Evolutionary conservation across 1,284 basidiomycete species (phyloP).

Genomic region (Trametes versicolor): DNA sequence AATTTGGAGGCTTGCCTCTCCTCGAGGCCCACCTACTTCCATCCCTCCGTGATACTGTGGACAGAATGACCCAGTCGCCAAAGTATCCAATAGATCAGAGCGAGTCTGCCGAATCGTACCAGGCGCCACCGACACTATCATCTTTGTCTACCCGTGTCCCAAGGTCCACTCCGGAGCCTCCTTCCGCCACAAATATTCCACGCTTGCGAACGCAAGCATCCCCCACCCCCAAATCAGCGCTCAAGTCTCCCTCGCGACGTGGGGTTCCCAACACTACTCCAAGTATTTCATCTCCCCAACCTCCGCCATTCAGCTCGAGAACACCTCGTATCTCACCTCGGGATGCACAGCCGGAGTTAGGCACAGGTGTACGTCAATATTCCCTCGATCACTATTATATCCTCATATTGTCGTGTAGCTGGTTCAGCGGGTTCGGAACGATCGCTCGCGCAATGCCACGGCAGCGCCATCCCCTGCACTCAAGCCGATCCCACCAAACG

Average conservation of each 20-base stretch:
- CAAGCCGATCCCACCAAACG: background rate
- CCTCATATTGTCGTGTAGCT: background rate
- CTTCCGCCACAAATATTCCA: slow-evolving; percentile 11
- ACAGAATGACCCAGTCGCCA: slow-evolving; percentile 66
- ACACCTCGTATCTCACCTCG: background rate
- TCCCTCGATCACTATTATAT: background rate
- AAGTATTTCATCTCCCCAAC: slow-evolving; percentile 47
- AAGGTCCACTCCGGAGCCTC: slow-evolving; percentile 14
- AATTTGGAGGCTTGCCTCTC: slow-evolving; percentile 60
- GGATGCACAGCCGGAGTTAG: background rate
- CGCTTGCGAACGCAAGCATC: slow-evolving; percentile 16
- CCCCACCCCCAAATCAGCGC: slow-evolving; percentile 18
- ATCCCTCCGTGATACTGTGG: slow-evolving; percentile 73
- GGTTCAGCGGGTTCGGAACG: background rate
- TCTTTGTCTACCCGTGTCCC: background rate
- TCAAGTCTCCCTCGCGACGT: slow-evolving; percentile 27
- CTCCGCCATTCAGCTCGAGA: background rate
- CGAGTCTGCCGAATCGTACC: slow-evolving; percentile 8
- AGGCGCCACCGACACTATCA: background rate
- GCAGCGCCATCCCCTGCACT: background rate
- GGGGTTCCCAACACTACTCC: slow-evolving; percentile 40
- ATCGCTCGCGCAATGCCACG: background rate
- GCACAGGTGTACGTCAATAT: background rate
- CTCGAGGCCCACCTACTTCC: slow-evolving; percentile 72
- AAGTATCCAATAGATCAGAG: slow-evolving; percentile 15